These are phyloP conservation scores for Fusarium sp. DNA, from an alignment of 2,329 filamentous ascomycete species.

Conservation along the genomic window DNA sequence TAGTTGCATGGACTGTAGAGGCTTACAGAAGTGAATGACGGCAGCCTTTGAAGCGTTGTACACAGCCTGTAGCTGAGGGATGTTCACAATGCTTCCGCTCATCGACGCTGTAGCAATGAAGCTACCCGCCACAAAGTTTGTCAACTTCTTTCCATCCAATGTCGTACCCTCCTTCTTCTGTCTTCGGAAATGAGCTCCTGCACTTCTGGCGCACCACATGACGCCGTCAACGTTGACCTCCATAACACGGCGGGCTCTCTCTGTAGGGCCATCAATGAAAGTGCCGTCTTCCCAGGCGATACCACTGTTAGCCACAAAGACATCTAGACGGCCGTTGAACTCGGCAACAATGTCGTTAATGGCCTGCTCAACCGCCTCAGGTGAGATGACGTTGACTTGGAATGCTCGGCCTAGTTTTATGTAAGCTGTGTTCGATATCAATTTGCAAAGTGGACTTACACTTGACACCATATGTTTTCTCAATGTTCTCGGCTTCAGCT, in stretches of 20 bases:
- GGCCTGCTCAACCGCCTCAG: conserved; percentile 61
- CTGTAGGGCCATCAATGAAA: conserved; percentile 72
- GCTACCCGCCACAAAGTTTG: conserved; percentile 71
- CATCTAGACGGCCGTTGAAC: conserved; percentile 78
- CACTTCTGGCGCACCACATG: conserved; percentile 79
- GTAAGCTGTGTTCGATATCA: conserved; percentile 4
- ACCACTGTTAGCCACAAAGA: conserved; percentile 83
- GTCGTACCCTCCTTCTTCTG: conserved; percentile 76
- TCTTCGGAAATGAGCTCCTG: conserved; percentile 74
- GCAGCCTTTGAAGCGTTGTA: conserved; percentile 81
- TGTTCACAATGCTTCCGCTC: conserved; percentile 81
- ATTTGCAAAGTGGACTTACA: conserved; percentile 58
- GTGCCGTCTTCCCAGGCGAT: conserved; percentile 77
- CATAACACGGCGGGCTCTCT: conserved; percentile 75
- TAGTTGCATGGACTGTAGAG: not conserved
- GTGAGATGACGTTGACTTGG: conserved; percentile 68
- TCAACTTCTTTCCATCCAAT: conserved; percentile 68
- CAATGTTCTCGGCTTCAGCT: conserved; percentile 70
- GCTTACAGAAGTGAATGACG: conserved; percentile 66
- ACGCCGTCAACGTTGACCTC: conserved; percentile 79
- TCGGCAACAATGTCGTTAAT: conserved; percentile 68
- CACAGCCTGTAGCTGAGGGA: conserved; percentile 78
- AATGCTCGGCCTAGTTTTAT: conserved; percentile 66
- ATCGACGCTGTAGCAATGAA: conserved; percentile 85
- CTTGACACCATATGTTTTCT: conserved; percentile 73